Percentiles rank a stretch among this genome's conserved stretches.
These are phyloP conservation scores for Pistacia integerrima DNA, from an alignment of 345 rosid genomes.

Conservation along the genomic window DNA sequence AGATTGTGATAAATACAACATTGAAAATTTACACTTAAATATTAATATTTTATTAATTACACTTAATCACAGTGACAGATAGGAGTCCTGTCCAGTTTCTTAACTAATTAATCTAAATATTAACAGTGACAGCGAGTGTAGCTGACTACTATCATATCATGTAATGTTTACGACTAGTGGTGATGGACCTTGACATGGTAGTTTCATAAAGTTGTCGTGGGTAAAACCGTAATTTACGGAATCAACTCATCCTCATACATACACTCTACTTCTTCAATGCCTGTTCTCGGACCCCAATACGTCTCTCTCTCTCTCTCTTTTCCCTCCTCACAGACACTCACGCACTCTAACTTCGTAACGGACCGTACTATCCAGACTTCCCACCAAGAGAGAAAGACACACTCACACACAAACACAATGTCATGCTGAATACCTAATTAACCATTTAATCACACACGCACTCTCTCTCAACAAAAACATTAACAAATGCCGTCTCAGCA, in stretches of 20 bases:
- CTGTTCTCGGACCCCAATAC: conserved; percentile 33
- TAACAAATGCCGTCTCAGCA: conserved; percentile 32
- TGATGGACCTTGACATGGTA: not conserved
- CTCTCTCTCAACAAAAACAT: conserved; percentile 24
- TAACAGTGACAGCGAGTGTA: too few relatives aligned
- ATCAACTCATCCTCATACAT: not conserved
- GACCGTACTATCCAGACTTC: conserved; percentile 1
- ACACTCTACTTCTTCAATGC: conserved; percentile 9
- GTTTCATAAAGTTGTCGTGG: not conserved
- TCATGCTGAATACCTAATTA: not conserved
- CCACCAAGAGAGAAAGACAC: not conserved
- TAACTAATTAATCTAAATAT: too few relatives aligned
- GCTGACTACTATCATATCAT: too few relatives aligned
- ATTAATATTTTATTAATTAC: too few relatives aligned
- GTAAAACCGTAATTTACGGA: not conserved
- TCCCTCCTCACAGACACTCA: conserved; percentile 17
- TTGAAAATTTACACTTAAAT: too few relatives aligned
- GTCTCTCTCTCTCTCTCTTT: conserved; percentile 24
- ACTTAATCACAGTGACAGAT: too few relatives aligned
- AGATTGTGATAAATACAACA: too few relatives aligned
- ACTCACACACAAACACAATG: conserved; percentile 18
- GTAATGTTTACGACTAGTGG: too few relatives aligned
- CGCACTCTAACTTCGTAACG: conserved; percentile 13
- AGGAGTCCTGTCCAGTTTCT: too few relatives aligned
- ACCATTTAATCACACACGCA: conserved; percentile 10